Percentiles rank a stretch among this genome's conserved stretches.
Conservation (phyloP, 805 yeast genomes). For the Wickerhamiella dianesei region DNA sequence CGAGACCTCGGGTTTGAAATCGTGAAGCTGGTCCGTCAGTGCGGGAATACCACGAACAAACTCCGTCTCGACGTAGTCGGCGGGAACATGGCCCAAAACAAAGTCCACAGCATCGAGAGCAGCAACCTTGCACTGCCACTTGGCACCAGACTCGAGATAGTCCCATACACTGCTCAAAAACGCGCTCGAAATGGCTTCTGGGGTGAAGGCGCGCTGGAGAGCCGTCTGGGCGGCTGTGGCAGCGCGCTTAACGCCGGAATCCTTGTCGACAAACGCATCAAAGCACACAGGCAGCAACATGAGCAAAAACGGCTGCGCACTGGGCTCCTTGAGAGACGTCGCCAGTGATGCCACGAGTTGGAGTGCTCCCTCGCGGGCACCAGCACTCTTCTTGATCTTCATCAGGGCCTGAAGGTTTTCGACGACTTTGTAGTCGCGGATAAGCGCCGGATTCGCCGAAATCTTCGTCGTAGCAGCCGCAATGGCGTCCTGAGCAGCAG, state of each 20-base stretch:
- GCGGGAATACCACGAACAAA: constrained; percentile 72
- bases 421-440: constrained; percentile 51
- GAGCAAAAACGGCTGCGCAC: constrained; percentile 61
- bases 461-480: constrained; percentile 40
- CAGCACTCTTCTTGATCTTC: constrained; percentile 59
- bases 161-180: constrained; percentile 46
- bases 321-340: constrained; percentile 46
- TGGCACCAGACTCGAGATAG: constrained; percentile 69
- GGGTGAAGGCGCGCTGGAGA: constrained; percentile 54
- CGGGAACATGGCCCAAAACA: constrained; percentile 64
- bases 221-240: constrained; percentile 71
- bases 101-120: constrained; percentile 63
- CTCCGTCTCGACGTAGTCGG: constrained; percentile 70
- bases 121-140: constrained; percentile 82
- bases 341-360: constrained; percentile 46
- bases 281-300: constrained; percentile 50
- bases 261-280: constrained; percentile 76
- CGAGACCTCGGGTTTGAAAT: constrained; percentile 91
- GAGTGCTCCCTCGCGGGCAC: constrained; percentile 67
- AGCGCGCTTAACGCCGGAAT: constrained; percentile 68
- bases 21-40: constrained; percentile 80
- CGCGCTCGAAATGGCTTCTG: constrained; percentile 63
- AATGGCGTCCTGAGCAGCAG: constrained; percentile 44
- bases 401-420: constrained; percentile 52
- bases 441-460: constrained; percentile 32